Conservation (phyloP, 176 grass and related monocot species). For the Oryza glumipatula region DNA sequence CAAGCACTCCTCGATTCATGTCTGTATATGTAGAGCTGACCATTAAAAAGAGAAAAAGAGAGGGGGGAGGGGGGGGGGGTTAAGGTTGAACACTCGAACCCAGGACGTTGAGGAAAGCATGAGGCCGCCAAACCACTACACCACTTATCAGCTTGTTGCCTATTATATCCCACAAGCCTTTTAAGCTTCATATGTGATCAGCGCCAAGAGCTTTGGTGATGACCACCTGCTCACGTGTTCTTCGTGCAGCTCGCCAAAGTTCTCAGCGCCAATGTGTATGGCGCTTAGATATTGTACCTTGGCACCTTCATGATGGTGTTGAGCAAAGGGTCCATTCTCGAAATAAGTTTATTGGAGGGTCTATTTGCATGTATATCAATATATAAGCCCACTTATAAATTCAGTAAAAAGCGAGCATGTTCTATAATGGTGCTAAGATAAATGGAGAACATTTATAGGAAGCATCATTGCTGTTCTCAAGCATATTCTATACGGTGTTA, state of each 20-base stretch:
- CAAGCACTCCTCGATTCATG: not conserved
- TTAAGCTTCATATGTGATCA: not conserved
- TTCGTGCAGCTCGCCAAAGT: not conserved
- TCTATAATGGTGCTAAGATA: not conserved
- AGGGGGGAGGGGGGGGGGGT: too few relatives aligned
- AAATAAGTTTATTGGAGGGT: not conserved
- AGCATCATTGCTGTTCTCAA: slow-evolving; percentile 3
- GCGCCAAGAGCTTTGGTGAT: not conserved
- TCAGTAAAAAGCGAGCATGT: slow-evolving; percentile 20
- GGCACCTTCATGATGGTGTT: not conserved
- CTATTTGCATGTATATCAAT: not conserved
- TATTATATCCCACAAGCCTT: not conserved
- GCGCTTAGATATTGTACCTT: not conserved
- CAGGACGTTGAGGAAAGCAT: not conserved
- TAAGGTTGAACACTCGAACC: not conserved
- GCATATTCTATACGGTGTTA: not conserved
- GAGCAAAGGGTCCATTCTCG: not conserved
- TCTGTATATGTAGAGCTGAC: not conserved
- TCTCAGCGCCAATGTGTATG: not conserved
- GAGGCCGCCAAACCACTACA: not conserved
- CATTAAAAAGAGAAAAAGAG: too few relatives aligned
- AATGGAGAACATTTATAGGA: slow-evolving; percentile 14
- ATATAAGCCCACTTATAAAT: not conserved
- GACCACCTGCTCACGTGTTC: not conserved
- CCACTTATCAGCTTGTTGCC: not conserved